Conservation (phyloP, 108 stramenopile genomes). For the Pseudonitzschia multiseries region DNA sequence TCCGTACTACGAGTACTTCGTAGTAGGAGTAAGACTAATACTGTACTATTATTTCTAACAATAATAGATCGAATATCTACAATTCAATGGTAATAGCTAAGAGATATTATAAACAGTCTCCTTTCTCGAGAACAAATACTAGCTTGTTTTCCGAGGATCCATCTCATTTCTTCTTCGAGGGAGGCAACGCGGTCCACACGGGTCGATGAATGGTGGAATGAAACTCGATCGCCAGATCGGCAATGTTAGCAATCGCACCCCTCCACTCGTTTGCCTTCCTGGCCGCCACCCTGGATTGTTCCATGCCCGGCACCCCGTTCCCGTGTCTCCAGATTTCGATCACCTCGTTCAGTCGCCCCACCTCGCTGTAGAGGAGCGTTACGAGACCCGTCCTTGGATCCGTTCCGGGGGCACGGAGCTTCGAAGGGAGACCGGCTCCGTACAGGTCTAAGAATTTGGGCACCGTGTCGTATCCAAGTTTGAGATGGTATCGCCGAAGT, state of each 20-base stretch:
- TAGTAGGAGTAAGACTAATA: no score
- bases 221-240: conserved; percentile 57
- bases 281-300: conserved; percentile 53
- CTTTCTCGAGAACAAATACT: no score
- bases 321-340: conserved; percentile 81
- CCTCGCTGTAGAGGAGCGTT: conserved; percentile 58
- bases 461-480: conserved; percentile 72
- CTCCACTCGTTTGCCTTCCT: conserved; percentile 58
- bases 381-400: conserved; percentile 60
- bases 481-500: conserved; percentile 64
- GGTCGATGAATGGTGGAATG: conserved; percentile 48
- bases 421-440: conserved; percentile 55
- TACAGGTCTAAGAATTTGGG: conserved; percentile 62
- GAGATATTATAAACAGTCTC: no score
- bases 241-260: conserved; percentile 58
- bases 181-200: not conserved
- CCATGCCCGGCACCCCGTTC: conserved; percentile 58
- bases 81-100: no score
- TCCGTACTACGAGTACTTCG: no score
- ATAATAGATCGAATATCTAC: no score
- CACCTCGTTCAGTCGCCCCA: conserved; percentile 66
- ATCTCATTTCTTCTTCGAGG: not conserved
- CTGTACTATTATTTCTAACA: no score
- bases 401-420: conserved; percentile 48
- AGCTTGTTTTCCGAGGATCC: no score